These are phyloP conservation scores for Andrographis paniculata DNA, from an alignment of 305 asterid genomes.

Conservation along the genomic window DNA sequence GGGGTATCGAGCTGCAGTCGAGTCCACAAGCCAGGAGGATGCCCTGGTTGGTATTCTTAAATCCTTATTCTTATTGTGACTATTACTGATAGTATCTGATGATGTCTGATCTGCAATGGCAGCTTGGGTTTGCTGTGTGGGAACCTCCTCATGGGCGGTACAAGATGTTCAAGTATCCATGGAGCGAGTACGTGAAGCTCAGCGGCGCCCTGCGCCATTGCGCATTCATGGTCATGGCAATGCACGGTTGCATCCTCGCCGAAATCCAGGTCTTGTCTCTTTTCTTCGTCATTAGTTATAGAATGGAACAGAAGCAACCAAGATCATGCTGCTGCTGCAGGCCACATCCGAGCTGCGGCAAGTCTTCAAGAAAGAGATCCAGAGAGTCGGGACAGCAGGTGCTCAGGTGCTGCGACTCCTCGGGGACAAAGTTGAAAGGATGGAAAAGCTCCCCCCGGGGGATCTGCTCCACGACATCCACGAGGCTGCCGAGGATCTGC, in stretches of 20 bases:
- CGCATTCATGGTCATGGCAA: conserved; percentile 95
- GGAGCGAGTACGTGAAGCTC: conserved; percentile 77
- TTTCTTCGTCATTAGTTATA: too few relatives aligned
- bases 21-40: conserved; percentile 92
- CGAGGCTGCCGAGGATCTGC: conserved; percentile 77
- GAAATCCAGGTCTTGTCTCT: conserved; percentile 68
- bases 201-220: conserved; percentile 91
- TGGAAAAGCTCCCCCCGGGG: conserved; percentile 64
- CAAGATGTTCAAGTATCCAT: conserved; percentile 74
- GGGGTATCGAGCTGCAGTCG: conserved; percentile 76
- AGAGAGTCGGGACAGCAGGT: conserved; percentile 75
- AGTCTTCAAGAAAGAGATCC: conserved; percentile 56
- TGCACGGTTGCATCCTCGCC: conserved; percentile 91
- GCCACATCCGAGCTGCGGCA: conserved; percentile 71
- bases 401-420: conserved; percentile 61
- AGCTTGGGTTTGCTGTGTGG: conserved; percentile 86
- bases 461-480: conserved; percentile 66
- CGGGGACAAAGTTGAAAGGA: conserved; percentile 79
- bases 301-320: too few relatives aligned
- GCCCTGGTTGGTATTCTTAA: conserved; percentile 41
- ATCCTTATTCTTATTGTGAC: background rate
- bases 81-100: background rate
- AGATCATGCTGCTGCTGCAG: too few relatives aligned
- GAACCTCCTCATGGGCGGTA: conserved; percentile 97
- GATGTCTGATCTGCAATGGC: conserved; percentile 12